Percentiles rank a stretch among this genome's conserved stretches.
Evolutionary conservation across 306 rosid species (phyloP).

Genomic region (Acacia melanoxylon): DNA sequence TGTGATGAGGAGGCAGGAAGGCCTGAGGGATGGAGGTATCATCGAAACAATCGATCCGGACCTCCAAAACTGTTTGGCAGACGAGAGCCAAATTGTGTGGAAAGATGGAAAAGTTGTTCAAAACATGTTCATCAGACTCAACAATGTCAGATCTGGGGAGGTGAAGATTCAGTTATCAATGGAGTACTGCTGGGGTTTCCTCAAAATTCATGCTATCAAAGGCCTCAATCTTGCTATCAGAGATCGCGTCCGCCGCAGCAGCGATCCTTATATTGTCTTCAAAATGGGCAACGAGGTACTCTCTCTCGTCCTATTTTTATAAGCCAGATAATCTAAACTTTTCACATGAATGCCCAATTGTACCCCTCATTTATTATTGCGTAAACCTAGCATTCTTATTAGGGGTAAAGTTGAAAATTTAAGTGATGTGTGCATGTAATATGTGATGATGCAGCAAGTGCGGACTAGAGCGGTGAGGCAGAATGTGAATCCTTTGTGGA

Average conservation of each 20-base stretch:
- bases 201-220: conserved; percentile 57
- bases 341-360: too few species aligned
- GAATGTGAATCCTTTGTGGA: neutral
- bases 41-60: neutral
- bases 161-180: conserved; percentile 63
- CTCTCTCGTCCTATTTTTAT: too few species aligned
- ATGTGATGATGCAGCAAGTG: conserved; percentile 51
- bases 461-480: conserved; percentile 49
- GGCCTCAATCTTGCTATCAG: conserved; percentile 84
- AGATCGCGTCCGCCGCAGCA: conserved; percentile 55
- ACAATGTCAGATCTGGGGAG: conserved; percentile 85
- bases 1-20: conserved; percentile 35
- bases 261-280: conserved; percentile 84
- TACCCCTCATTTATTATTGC: too few species aligned
- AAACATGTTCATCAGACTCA: conserved; percentile 67
- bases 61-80: conserved; percentile 66
- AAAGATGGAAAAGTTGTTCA: conserved; percentile 61
- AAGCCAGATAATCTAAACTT: too few species aligned
- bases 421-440: conserved; percentile 26
- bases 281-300: conserved; percentile 76
- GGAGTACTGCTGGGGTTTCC: conserved; percentile 74
- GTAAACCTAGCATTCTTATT: too few species aligned
- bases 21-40: conserved; percentile 52
- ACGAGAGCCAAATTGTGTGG: conserved; percentile 68
- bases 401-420: too few species aligned